A percentile compares a stretch with the other conserved stretches of the same genome.
Conservation (phyloP, 2,329 filamentous ascomycete genomes). For the Penicillium sclerotiorum region DNA sequence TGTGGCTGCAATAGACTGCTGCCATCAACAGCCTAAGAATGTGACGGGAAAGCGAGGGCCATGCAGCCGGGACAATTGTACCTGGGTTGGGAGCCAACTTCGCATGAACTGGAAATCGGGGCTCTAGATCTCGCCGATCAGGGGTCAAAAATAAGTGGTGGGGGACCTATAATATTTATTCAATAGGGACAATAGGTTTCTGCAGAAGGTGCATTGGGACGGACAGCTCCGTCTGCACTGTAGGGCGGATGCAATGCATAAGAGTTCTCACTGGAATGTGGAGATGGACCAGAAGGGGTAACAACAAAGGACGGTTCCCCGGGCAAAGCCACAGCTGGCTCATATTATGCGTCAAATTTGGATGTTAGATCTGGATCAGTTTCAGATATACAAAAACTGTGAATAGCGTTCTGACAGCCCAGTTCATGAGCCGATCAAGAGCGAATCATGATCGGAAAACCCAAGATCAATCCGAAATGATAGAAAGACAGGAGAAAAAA, state of each 20-base stretch:
- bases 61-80: conserved; percentile 12
- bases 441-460: too few species aligned
- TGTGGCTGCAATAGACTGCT: conserved; percentile 7
- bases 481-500: not conserved
- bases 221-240: conserved; percentile 12
- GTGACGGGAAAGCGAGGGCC: conserved; percentile 25
- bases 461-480: not conserved
- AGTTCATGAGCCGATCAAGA: too few species aligned
- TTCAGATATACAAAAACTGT: conserved; percentile 1
- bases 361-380: conserved; percentile 4
- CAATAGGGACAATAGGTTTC: too few species aligned
- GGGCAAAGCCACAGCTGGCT: too few species aligned
- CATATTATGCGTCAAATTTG: not conserved
- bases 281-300: conserved; percentile 2
- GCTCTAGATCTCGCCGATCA: conserved; percentile 19
- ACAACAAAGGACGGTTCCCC: not conserved
- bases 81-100: not conserved
- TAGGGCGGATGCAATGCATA: conserved; percentile 25
- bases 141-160: conserved; percentile 15
- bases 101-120: conserved; percentile 13
- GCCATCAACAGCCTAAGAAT: conserved; percentile 17
- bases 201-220: conserved; percentile 8
- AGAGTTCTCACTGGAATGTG: conserved; percentile 31
- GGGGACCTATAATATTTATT: conserved; percentile 19
- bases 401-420: too few species aligned